Evolutionary conservation across 495 filamentous ascomycete species (phyloP), one percentile per base, ranked within the genome.

Genomic region (Oidiodendron maius): DNA sequence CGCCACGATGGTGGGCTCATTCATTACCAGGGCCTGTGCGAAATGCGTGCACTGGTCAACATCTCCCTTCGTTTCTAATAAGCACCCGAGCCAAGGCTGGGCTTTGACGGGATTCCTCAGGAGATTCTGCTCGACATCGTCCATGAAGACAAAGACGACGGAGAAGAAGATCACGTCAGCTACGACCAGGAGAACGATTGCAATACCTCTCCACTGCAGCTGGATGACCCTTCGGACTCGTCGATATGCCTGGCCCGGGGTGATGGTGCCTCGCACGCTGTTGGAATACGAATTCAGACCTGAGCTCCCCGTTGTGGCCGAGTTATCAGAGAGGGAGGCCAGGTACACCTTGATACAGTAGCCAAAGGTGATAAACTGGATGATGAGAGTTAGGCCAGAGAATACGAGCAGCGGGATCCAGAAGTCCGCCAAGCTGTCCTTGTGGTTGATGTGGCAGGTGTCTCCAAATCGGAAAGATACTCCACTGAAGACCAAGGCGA

Each of bases 321-420:
- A 75, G 55, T 80, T 82, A 61, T 88, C 81, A 58, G 85, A 78
- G 57, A 91, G 78, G 39, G 95, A 81, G 13, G 89, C 81, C 58
- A 98, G 71, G 60, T 98, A 98, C 48, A 98, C 85, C 55, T 94
- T 83, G 61, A 95, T 86, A 64, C 93, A 97, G 70, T 98, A 97
- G 22, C 71, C 83, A 61, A 98, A 94, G 1, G 88, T 95, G 8
- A 72, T 62, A 22, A 85, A 76, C 61, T 97, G 93, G n/a, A 94
- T 71, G 46, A 96, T 71, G 46, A 91, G 78, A 0, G 90, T 83
- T 5, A 83, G 73, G 20, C 77, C 86, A 6, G 89, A 77, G 58
- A 96, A 85, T 11, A 80, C 77, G 56, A 97, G 75, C 36, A 97
- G 59, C 1, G 93, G 93, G 17, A 86, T 84, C 93, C 93, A 98